These are phyloP conservation scores for Fraxinus xanthoxyloides DNA, from an alignment of 305 asterid species.

Conservation along the genomic window DNA sequence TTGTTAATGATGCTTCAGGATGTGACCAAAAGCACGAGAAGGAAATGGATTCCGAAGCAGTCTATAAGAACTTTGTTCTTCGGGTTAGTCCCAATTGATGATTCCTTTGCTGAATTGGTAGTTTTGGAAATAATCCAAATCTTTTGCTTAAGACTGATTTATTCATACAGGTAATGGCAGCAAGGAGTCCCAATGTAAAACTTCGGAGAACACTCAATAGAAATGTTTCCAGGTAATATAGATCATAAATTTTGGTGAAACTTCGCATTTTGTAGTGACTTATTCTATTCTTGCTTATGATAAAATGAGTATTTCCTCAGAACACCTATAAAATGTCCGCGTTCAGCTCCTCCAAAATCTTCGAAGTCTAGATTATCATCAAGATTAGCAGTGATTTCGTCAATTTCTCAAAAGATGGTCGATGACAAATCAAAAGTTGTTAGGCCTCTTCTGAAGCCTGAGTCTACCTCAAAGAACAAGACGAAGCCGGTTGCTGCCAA, in stretches of 20 bases:
- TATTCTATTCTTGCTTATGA: background rate
- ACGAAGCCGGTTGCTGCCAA: constrained; percentile 77
- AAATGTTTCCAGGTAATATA: constrained; percentile 55
- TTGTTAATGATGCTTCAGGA: constrained; percentile 47
- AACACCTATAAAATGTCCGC: constrained; percentile 64
- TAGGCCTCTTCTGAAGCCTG: constrained; percentile 36
- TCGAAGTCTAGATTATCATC: constrained; percentile 54
- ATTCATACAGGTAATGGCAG: constrained; percentile 81
- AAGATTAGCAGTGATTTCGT: constrained; percentile 52
- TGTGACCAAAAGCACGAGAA: constrained; percentile 89
- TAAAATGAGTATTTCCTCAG: constrained; percentile 32
- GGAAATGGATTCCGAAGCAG: constrained; percentile 83
- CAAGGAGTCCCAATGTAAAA: constrained; percentile 85
- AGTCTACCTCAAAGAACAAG: constrained; percentile 59
- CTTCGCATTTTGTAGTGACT: background rate
- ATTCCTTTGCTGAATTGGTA: background rate
- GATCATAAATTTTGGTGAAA: background rate
- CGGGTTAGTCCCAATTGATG: constrained; percentile 53
- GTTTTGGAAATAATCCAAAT: background rate
- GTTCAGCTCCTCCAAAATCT: constrained; percentile 78
- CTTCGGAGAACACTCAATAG: constrained; percentile 65
- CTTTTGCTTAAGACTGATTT: constrained; percentile 13
- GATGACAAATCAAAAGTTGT: constrained; percentile 41
- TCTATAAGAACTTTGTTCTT: constrained; percentile 79
- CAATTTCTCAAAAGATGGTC: constrained; percentile 47